Conservation (phyloP, 108 stramenopile genomes). For the Aureococcus anophagefferens region DNA sequence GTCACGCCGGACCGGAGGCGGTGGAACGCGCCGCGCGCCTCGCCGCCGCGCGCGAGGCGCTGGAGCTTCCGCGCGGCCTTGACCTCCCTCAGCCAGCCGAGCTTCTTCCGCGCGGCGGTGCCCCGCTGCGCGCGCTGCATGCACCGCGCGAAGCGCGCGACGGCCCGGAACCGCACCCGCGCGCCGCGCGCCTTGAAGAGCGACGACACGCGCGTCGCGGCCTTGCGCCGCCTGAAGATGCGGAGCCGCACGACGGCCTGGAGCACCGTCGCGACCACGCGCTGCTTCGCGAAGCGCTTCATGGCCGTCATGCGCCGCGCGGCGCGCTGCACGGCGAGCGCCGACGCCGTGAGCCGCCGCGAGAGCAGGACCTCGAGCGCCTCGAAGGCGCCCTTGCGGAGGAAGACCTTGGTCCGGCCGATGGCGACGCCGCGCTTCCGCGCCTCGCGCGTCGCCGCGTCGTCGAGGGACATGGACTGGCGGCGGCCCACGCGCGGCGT, state of each 20-base stretch:
- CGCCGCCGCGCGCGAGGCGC: constrained; percentile 26
- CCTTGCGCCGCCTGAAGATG: neutral
- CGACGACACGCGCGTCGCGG: neutral
- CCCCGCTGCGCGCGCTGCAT: constrained; percentile 69
- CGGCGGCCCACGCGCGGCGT: too few species aligned
- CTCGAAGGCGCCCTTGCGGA: constrained; percentile 85
- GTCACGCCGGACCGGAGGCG: constrained; percentile 59
- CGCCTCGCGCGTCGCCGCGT: constrained; percentile 37
- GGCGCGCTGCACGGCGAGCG: constrained; percentile 63
- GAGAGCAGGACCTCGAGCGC: constrained; percentile 70
- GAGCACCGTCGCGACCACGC: constrained; percentile 37
- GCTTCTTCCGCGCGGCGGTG: constrained; percentile 10
- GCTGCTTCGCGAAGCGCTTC: constrained; percentile 66
- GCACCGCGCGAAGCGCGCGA: constrained; percentile 44
- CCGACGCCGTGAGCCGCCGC: constrained; percentile 60
- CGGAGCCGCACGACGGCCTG: too few species aligned
- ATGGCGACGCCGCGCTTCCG: constrained; percentile 73
- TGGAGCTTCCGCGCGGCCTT: constrained; percentile 58
- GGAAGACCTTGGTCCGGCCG: constrained; percentile 80
- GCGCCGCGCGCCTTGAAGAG: constrained; percentile 58
- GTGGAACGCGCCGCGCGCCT: constrained; percentile 33
- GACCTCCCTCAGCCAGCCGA: constrained; percentile 25
- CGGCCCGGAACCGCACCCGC: constrained; percentile 43
- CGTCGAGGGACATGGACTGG: constrained; percentile 60
- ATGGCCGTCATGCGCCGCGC: constrained; percentile 47